Evolutionary conservation across 164 flowering plant species (phyloP), one percentile per base, ranked within the genome.

Genomic region (Vitis rotundifolia): DNA sequence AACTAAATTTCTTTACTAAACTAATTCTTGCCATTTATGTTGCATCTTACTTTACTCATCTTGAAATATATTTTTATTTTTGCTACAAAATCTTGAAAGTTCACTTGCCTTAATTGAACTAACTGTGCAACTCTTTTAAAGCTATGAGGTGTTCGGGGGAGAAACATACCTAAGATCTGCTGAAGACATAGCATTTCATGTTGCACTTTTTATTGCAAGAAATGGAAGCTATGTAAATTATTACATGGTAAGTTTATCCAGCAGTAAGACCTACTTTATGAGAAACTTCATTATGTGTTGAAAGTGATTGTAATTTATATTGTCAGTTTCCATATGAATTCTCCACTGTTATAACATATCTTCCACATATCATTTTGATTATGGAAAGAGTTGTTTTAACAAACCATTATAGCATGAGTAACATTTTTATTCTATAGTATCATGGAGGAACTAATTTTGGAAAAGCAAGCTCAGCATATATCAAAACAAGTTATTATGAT

Each of bases 401-500:
- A 6, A 13, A 13, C 14, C 56, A 53, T 12, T 53, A 13, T 53
- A 53, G 7, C n/a, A 53, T 13, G 18, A 5, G 56, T 53, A 53
- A 53, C 56, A 22, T 57, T 19, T 11, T 19, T 44, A 14, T 50
- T 63, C 0, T 28, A 7, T 59, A 87, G 91, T 89, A 84, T 71
- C 82, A 89, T 73, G 93, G 93, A 29, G 93, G 93, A 49, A 89
- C 93, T 49, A 87, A 87, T 66, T 89, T 80, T 65, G 93, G 88
- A 9, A 81, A 91, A 73, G 84, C 81, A 12, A 62, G 78, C 29
- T 77, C 90, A 2, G 73, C 86, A 0, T 87, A 83, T 60, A 73
- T 82, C 67, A 87, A 76, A 67, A 80, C 93, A 51, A 62, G 90
- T 31, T 87, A 89, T 75, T 89, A 89, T 50, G 93, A 89, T 74